Evolutionary conservation across 139 green algal genomes (phyloP).

Genomic region (Raphidocelis subcapitata): DNA sequence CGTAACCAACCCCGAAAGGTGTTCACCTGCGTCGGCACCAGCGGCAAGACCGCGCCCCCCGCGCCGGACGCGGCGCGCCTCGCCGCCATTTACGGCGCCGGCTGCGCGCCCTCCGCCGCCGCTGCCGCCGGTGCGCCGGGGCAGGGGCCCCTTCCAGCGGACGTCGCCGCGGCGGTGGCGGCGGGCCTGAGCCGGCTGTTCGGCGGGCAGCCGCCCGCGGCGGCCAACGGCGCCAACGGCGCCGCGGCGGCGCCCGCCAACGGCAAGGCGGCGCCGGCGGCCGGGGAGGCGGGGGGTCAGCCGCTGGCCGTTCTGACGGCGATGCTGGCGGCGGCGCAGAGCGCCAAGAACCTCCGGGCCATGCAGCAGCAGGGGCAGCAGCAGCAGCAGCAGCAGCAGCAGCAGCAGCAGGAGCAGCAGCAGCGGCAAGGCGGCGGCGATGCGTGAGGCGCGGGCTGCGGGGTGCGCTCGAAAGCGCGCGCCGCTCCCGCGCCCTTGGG

Average conservation of each 20-base stretch:
- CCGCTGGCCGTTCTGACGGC: conserved; percentile 49
- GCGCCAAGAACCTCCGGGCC: conserved; percentile 33
- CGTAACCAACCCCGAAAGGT: too few species aligned
- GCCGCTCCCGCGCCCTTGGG: too few species aligned
- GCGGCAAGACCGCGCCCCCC: conserved; percentile 48
- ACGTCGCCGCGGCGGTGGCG: neutral
- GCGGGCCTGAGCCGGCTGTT: neutral
- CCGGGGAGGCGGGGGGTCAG: conserved; percentile 13
- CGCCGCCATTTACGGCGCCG: conserved; percentile 3
- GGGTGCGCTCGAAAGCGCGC: too few species aligned
- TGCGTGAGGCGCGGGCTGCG: too few species aligned
- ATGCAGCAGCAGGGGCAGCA: neutral
- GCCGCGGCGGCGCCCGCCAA: neutral
- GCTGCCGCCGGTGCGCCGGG: too few species aligned
- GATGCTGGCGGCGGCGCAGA: conserved; percentile 51
- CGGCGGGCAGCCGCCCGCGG: neutral
- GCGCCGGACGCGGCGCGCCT: conserved; percentile 17
- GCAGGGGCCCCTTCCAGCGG: conserved; percentile 1
- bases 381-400: neutral
- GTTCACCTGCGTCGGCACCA: conserved; percentile 78
- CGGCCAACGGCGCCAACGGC: neutral
- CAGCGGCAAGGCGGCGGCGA: neutral
- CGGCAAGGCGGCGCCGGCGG: conserved; percentile 2
- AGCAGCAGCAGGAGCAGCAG: conserved; percentile 4
- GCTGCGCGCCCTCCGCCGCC: neutral